A percentile compares a stretch with the other conserved stretches of the same genome.
These are phyloP conservation scores for Eimeria acervulina DNA, from an alignment of 169 alveolate genomes.

Conservation along the genomic window DNA sequence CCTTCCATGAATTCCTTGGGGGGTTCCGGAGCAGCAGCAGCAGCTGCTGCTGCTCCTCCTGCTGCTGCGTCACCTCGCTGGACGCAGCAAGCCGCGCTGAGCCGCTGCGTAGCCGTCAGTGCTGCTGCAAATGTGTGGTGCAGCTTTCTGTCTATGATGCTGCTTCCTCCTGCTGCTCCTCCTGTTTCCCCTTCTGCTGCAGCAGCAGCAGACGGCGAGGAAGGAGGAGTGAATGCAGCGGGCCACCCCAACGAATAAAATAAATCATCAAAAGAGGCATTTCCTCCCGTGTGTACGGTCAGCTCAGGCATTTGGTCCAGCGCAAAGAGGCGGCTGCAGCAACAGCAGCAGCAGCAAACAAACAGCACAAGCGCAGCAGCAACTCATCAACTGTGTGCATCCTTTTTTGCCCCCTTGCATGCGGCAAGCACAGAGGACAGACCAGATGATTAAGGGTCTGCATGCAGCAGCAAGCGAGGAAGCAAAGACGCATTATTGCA, in stretches of 20 bases:
- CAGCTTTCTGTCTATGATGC: neutral
- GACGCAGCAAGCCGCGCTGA: slow-evolving; percentile 58
- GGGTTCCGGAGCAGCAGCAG: slow-evolving; percentile 8
- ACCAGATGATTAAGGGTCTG: too few relatives aligned
- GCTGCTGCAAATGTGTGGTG: slow-evolving; percentile 37
- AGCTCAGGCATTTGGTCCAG: slow-evolving; percentile 82
- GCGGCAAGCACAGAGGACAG: neutral
- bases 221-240: slow-evolving; percentile 14
- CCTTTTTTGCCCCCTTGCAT: neutral
- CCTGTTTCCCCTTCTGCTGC: too few relatives aligned
- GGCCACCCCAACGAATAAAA: slow-evolving; percentile 56
- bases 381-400: neutral
- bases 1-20: slow-evolving; percentile 23
- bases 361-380: slow-evolving; percentile 25
- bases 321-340: slow-evolving; percentile 74
- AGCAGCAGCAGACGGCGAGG: slow-evolving; percentile 29
- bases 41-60: neutral
- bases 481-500: too few relatives aligned
- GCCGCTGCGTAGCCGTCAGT: slow-evolving; percentile 51
- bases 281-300: slow-evolving; percentile 82
- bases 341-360: neutral
- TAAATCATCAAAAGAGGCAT: slow-evolving; percentile 55
- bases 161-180: neutral
- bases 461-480: too few relatives aligned
- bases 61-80: neutral